Conservation (phyloP, 1,284 basidiomycete species). For the Ustilago tritici region DNA sequence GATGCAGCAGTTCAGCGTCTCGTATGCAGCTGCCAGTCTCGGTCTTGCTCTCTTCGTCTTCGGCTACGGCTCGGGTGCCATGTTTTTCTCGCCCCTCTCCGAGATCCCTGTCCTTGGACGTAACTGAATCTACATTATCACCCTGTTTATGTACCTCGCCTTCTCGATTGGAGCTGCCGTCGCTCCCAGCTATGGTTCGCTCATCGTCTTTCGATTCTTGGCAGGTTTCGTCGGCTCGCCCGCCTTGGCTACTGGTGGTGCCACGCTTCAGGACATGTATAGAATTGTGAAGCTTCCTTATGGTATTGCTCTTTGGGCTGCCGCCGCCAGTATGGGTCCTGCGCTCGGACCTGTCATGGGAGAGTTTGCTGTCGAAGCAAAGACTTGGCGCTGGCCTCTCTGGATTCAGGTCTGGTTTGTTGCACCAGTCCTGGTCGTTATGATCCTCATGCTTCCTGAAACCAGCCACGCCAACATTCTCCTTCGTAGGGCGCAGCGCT, state of each 20-base stretch:
- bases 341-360: slow-evolving; percentile 53
- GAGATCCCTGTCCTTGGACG: slow-evolving; percentile 65
- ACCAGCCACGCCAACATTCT: slow-evolving; percentile 41
- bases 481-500: slow-evolving; percentile 20
- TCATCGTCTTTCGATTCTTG: slow-evolving; percentile 65
- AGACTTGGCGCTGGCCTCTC: slow-evolving; percentile 67
- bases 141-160: slow-evolving; percentile 26
- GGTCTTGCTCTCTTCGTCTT: slow-evolving; percentile 34
- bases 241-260: slow-evolving; percentile 67
- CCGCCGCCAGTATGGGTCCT: slow-evolving; percentile 50
- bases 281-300: slow-evolving; percentile 24
- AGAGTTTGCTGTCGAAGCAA: slow-evolving; percentile 58
- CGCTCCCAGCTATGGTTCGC: slow-evolving; percentile 17
- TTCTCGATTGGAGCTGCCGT: slow-evolving; percentile 36
- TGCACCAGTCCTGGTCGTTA: slow-evolving; percentile 55
- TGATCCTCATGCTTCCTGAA: slow-evolving; percentile 43
- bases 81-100: slow-evolving; percentile 66
- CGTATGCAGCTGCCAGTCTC: slow-evolving; percentile 70
- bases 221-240: slow-evolving; percentile 70
- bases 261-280: slow-evolving; percentile 58
- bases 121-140: slow-evolving; percentile 38
- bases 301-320: slow-evolving; percentile 28
- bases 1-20: slow-evolving; percentile 44
- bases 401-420: slow-evolving; percentile 66
- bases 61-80: slow-evolving; percentile 49